phyloP scores from a whole-genome alignment of 768 basidiomycete species.

The Termitomyces sp. region DNA sequence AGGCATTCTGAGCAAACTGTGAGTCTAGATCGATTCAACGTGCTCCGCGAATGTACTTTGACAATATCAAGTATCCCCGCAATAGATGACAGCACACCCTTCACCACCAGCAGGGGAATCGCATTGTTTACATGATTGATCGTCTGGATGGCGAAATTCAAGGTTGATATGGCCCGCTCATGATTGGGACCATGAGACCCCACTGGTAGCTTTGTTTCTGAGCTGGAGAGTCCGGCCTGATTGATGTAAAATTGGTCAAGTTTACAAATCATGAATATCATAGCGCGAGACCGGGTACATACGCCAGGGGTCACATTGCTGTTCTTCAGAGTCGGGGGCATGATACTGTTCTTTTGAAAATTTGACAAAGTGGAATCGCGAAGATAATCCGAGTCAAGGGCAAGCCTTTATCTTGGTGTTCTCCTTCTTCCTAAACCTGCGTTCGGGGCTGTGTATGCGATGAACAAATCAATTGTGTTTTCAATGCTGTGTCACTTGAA shows the following conservation, averaged over 20 bases:
- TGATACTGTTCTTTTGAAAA: neutral
- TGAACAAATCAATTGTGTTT: too few relatives aligned
- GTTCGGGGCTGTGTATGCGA: too few relatives aligned
- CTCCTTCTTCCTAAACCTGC: too few relatives aligned
- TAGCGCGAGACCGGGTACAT: neutral
- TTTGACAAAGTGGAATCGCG: too few relatives aligned
- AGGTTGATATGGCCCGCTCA: neutral
- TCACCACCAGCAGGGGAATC: neutral
- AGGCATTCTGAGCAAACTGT: neutral
- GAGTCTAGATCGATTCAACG: neutral
- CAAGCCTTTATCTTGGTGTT: too few relatives aligned
- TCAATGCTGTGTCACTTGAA: too few relatives aligned
- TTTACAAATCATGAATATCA: neutral
- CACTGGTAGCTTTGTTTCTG: neutral
- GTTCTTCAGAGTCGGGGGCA: neutral
- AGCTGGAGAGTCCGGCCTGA: neutral
- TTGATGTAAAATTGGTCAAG: neutral
- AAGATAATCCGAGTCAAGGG: too few relatives aligned
- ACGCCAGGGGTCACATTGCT: neutral
- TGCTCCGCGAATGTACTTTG: neutral
- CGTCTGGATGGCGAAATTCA: neutral
- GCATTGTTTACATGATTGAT: neutral
- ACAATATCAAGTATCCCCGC: neutral
- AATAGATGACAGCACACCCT: neutral
- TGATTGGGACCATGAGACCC: neutral